Conservation (phyloP, 208 protist species). For the Angomonas ambiguus region DNA sequence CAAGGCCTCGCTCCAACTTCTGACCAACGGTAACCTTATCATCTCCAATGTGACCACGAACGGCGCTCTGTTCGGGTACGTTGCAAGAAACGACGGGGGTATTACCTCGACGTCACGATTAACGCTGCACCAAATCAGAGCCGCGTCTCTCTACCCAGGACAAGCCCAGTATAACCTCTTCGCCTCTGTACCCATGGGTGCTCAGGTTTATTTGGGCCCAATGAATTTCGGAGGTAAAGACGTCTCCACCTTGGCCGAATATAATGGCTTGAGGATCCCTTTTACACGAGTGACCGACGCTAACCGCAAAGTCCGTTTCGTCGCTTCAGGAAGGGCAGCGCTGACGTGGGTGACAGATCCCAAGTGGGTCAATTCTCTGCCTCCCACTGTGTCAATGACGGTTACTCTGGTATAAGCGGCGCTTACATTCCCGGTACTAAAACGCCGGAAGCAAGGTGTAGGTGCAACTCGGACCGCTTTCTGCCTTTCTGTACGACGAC, state of each 20-base stretch:
- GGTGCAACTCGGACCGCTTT: not conserved
- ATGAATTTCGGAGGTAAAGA: not conserved
- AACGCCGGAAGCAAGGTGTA: not conserved
- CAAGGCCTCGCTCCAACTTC: not conserved
- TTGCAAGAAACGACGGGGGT: not conserved
- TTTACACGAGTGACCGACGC: not conserved
- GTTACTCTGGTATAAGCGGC: not conserved
- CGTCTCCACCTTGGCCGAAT: not conserved
- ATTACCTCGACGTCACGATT: not conserved
- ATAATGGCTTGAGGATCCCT: no score
- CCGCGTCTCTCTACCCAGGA: not conserved
- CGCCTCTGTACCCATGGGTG: not conserved
- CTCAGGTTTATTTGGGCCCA: not conserved
- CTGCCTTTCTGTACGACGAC: not conserved
- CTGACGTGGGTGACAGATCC: not conserved
- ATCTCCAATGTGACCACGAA: no score
- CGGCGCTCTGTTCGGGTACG: not conserved
- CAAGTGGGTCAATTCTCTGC: not conserved
- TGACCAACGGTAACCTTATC: not conserved
- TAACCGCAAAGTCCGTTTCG: not conserved
- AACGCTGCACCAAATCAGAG: not conserved
- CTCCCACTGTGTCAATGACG: not conserved
- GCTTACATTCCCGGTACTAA: not conserved
- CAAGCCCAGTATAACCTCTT: not conserved
- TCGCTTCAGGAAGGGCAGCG: no score